phyloP scores from a whole-genome alignment of 1,284 basidiomycete genomes.

The Rhodotorula sp. region DNA sequence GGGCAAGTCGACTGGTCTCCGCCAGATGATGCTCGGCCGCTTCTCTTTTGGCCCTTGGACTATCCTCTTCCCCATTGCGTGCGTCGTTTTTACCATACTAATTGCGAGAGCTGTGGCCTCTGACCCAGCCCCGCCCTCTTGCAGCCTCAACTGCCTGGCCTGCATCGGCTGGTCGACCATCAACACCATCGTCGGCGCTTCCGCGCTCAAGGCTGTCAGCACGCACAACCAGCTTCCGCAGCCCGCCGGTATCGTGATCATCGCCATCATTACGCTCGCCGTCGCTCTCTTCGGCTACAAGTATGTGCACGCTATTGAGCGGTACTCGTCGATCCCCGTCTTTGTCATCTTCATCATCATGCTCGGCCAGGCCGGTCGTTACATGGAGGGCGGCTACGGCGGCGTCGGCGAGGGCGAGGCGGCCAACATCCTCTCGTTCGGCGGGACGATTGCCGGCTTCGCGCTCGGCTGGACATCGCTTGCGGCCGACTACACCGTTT shows the following conservation, averaged over 20 bases:
- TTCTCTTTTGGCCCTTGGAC: constrained; percentile 51
- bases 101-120: too few species aligned
- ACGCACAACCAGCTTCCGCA: constrained; percentile 41
- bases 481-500: constrained; percentile 62
- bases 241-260: constrained; percentile 48
- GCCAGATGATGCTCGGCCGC: constrained; percentile 53
- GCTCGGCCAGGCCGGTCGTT: constrained; percentile 35
- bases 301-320: constrained; percentile 63
- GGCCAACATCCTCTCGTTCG: constrained; percentile 70
- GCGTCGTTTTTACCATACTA: too few species aligned
- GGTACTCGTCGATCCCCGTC: constrained; percentile 74
- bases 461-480: constrained; percentile 60
- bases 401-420: constrained; percentile 64
- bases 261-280: constrained; percentile 51
- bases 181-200: constrained; percentile 53
- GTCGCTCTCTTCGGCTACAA: constrained; percentile 57
- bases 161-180: constrained; percentile 47
- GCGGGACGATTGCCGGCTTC: constrained; percentile 58
- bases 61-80: constrained; percentile 41
- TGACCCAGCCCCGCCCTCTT: constrained; percentile 23
- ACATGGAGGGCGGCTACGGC: constrained; percentile 22
- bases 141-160: constrained; percentile 42
- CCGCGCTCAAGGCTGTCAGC: constrained; percentile 48
- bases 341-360: constrained; percentile 69
- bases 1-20: constrained; percentile 74